Evolutionary conservation across 2,329 filamentous ascomycete species (phyloP).

Genomic region (Alternaria atra): DNA sequence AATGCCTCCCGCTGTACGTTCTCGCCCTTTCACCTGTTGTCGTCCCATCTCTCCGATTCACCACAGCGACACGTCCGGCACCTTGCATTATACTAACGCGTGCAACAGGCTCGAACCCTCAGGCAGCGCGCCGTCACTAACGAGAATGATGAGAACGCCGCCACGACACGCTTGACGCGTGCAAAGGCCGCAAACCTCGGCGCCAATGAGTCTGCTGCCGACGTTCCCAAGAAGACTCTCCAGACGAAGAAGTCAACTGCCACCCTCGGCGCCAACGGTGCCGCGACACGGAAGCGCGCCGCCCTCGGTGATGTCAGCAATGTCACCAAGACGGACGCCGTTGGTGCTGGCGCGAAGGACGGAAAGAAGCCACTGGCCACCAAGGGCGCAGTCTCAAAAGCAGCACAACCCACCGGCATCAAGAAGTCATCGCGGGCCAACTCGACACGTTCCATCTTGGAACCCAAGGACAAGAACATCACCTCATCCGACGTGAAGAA

Average conservation of each 20-base stretch:
- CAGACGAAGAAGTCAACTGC: conserved; percentile 56
- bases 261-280: conserved; percentile 49
- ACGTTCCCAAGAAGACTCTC: conserved; percentile 62
- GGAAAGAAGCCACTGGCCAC: conserved; percentile 75
- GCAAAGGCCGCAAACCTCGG: conserved; percentile 82
- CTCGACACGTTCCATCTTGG: conserved; percentile 70
- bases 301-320: conserved; percentile 96
- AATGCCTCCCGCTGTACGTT: conserved; percentile 67
- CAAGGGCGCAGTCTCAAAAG: conserved; percentile 79
- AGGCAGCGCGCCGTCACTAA: conserved; percentile 81
- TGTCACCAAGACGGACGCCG: conserved; percentile 76
- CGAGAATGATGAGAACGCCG: conserved; percentile 91
- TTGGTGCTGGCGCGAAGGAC: conserved; percentile 53
- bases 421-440: conserved; percentile 73
- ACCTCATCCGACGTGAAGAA: conserved; percentile 73
- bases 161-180: conserved; percentile 85
- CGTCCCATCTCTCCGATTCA: conserved; percentile 18
- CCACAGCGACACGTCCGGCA: conserved; percentile 13
- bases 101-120: conserved; percentile 70
- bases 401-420: conserved; percentile 78
- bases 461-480: conserved; percentile 75
- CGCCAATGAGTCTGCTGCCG: conserved; percentile 63
- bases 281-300: conserved; percentile 74
- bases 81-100: conserved; percentile 52
- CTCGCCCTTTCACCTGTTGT: conserved; percentile 13